Evolutionary conservation across 371 early-diverging fungal genomes (phyloP).

Genomic region (Syncephalastrum sp.): DNA sequence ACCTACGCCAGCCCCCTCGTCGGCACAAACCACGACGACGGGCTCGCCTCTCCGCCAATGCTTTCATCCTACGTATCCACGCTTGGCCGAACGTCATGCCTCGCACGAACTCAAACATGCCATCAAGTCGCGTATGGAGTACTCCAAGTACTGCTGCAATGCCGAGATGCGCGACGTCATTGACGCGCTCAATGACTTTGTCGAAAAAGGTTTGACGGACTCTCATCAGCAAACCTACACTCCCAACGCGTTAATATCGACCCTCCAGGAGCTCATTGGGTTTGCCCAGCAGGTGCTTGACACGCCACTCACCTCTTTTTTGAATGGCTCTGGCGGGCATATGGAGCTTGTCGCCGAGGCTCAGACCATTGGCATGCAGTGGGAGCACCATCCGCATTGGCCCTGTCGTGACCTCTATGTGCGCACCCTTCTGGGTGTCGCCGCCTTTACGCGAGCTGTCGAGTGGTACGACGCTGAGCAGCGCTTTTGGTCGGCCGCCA

Average conservation of each 20-base stretch:
- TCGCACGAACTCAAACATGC: conserved; percentile 22
- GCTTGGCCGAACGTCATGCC: conserved; percentile 29
- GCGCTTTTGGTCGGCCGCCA: conserved; percentile 37
- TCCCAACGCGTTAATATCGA: conserved; percentile 48
- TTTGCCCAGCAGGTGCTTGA: conserved; percentile 59
- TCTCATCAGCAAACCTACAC: conserved; percentile 1
- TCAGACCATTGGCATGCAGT: conserved; percentile 46
- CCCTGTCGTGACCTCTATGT: conserved; percentile 62
- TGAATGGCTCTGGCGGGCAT: conserved; percentile 35
- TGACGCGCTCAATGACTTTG: conserved; percentile 68
- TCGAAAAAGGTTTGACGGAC: conserved; percentile 54
- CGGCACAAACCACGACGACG: not conserved
- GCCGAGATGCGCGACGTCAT: conserved; percentile 61
- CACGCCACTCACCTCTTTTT: conserved; percentile 49
- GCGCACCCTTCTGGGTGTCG: conserved; percentile 52
- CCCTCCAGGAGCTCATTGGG: conserved; percentile 56
- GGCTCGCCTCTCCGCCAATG: conserved; percentile 15
- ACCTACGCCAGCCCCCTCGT: not conserved
- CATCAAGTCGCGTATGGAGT: conserved; percentile 38
- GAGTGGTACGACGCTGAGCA: conserved; percentile 67
- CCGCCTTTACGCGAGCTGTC: conserved; percentile 59
- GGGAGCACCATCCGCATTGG: conserved; percentile 60
- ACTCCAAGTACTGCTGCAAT: conserved; percentile 44
- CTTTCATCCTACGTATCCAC: conserved; percentile 14
- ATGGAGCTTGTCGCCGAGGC: conserved; percentile 42